phyloP scores from a whole-genome alignment of 1,284 basidiomycete species.

The Apiotrichum akiyoshidainum region DNA sequence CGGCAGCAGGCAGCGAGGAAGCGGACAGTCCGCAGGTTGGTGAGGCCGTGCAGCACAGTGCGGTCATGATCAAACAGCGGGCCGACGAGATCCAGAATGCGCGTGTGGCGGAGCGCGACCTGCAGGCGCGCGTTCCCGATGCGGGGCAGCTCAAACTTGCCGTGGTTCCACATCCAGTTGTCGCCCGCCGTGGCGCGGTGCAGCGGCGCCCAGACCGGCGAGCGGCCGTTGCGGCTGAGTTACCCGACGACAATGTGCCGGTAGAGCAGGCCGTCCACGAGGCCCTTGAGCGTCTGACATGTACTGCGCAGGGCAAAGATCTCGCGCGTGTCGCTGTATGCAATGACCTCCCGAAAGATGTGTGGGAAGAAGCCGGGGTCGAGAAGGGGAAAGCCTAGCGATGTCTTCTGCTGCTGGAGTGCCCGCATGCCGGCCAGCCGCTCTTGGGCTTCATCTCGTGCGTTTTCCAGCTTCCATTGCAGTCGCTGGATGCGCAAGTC shows the following conservation, averaged over 20 bases:
- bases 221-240: background rate
- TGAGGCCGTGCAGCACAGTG: background rate
- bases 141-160: background rate
- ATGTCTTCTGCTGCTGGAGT: background rate
- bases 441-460: too few relatives aligned
- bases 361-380: slow-evolving; percentile 6
- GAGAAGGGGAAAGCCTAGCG: background rate
- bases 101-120: background rate
- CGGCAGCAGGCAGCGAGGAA: background rate
- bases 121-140: background rate
- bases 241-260: slow-evolving; percentile 9
- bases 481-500: too few relatives aligned
- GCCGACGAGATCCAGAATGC: background rate
- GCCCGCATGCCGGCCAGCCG: too few relatives aligned
- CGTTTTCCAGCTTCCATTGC: too few relatives aligned
- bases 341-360: slow-evolving; percentile 12
- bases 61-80: background rate
- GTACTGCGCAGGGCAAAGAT: slow-evolving; percentile 8
- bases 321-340: background rate
- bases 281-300: slow-evolving; percentile 2
- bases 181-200: background rate
- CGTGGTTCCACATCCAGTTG: background rate
- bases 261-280: slow-evolving; percentile 6
- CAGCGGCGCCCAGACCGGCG: background rate
- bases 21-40: background rate